phyloP scores from a whole-genome alignment of 2,329 filamentous ascomycete genomes.

The Talaromyces marneffei region DNA sequence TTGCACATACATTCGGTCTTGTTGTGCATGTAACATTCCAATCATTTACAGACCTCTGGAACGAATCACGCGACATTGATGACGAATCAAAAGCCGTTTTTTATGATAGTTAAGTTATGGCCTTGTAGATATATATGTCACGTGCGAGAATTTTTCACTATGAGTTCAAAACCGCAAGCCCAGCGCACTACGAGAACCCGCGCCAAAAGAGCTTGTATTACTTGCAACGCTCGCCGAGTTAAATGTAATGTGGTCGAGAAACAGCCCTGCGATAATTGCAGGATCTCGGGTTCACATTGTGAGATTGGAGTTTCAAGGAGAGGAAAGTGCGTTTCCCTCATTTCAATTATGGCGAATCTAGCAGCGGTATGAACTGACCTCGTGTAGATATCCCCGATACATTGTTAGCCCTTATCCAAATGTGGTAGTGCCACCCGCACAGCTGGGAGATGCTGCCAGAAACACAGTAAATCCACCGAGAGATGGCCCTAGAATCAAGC shows the following conservation, averaged over 20 bases:
- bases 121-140: neutral
- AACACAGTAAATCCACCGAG: neutral
- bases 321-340: conserved; percentile 35
- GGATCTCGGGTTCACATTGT: conserved; percentile 32
- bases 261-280: conserved; percentile 42
- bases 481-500: neutral
- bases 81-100: neutral
- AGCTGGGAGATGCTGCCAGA: neutral
- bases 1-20: neutral
- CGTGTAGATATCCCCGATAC: conserved; percentile 16
- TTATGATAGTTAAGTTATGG: neutral
- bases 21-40: neutral
- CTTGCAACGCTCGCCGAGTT: conserved; percentile 42
- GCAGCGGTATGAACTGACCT: conserved; percentile 12
- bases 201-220: conserved; percentile 40
- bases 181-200: conserved; percentile 21
- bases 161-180: conserved; percentile 10
- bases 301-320: conserved; percentile 40
- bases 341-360: neutral
- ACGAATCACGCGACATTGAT: neutral
- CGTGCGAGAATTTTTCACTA: neutral
- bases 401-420: conserved; percentile 12
- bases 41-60: neutral
- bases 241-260: conserved; percentile 43
- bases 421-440: neutral